Evolutionary conservation across 371 early-diverging fungal genomes (phyloP).

Genomic region (Smittium mucronatum): DNA sequence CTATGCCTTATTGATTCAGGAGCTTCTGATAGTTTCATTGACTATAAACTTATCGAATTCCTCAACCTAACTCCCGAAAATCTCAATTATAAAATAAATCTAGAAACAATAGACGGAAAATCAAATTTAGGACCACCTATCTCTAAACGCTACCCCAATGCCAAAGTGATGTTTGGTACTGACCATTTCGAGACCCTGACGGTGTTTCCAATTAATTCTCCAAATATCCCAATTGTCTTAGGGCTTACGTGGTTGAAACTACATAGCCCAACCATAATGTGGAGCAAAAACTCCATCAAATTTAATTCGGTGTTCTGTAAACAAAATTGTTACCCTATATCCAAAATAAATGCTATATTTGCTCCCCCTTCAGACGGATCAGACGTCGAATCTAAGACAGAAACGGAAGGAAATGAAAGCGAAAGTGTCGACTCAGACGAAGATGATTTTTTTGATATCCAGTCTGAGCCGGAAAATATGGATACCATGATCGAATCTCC

Average conservation of each 20-base stretch:
- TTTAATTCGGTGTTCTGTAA: not conserved
- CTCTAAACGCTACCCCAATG: not conserved
- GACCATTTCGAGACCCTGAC: not conserved
- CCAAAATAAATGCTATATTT: not conserved
- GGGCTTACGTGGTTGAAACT: not conserved
- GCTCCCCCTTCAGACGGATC: not conserved
- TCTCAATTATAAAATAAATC: not conserved
- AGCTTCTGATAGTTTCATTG: not conserved
- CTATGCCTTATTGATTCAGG: not conserved
- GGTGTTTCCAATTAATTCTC: not conserved
- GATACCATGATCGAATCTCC: not conserved
- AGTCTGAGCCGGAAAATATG: not conserved
- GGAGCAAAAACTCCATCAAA: not conserved
- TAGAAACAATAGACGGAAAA: not conserved
- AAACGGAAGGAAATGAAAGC: not conserved
- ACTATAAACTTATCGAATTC: not conserved
- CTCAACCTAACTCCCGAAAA: not conserved
- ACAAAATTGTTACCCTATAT: not conserved
- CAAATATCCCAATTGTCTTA: not conserved
- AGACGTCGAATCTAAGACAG: not conserved
- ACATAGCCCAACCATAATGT: slow-evolving; percentile 1
- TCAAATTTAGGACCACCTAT: not conserved
- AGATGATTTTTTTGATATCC: not conserved
- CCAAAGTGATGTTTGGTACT: not conserved
- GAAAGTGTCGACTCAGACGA: not conserved